Percentiles rank a stretch among this genome's conserved stretches.
Conservation (phyloP, 2,329 filamentous ascomycete genomes). For the Huntiella bhutanensis region DNA sequence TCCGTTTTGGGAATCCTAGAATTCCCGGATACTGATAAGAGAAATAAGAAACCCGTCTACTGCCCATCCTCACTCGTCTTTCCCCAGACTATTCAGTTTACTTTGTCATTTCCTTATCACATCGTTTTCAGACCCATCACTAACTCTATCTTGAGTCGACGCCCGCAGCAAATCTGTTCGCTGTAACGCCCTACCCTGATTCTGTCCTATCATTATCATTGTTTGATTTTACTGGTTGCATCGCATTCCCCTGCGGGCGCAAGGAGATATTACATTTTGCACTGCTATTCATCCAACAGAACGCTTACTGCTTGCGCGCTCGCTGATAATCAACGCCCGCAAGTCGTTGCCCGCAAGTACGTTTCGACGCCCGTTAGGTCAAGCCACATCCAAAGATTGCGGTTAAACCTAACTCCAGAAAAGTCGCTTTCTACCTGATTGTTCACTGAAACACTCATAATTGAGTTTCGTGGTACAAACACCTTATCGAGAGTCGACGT, state of each 20-base stretch:
- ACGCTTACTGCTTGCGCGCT: too few species aligned
- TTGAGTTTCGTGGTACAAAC: too few species aligned
- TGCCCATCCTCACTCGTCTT: constrained; percentile 1
- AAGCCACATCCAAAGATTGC: too few species aligned
- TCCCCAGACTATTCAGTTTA: background rate
- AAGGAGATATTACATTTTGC: background rate
- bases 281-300: too few species aligned
- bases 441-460: too few species aligned
- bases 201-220: background rate
- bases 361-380: too few species aligned
- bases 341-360: too few species aligned
- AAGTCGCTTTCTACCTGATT: too few species aligned
- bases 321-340: too few species aligned
- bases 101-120: constrained; percentile 6
- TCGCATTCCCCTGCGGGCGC: constrained; percentile 5
- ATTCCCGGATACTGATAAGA: constrained; percentile 6
- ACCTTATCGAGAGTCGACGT: too few species aligned
- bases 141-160: constrained; percentile 4
- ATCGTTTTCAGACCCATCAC: constrained; percentile 6
- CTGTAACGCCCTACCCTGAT: background rate
- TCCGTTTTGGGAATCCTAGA: constrained; percentile 2
- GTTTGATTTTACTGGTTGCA: background rate
- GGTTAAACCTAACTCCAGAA: too few species aligned
- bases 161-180: constrained; percentile 2
- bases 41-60: constrained; percentile 1